Evolutionary conservation across 768 basidiomycete genomes (phyloP), one percentile per base, ranked within the genome.

Genomic region (Rickenella mellea): DNA sequence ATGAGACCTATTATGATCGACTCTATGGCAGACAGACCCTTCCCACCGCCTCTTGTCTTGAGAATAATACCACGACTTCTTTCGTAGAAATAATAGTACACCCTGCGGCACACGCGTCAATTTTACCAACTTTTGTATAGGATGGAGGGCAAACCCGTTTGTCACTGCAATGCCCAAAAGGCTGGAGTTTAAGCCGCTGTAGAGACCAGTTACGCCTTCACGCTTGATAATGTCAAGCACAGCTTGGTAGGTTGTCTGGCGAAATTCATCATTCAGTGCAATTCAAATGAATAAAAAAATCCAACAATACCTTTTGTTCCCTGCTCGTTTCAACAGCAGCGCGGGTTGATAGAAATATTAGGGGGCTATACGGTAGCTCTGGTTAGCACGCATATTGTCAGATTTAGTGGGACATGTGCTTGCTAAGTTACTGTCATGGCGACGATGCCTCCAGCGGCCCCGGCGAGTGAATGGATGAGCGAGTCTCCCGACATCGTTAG

Each of bases 1-100:
- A 97, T 77, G 28, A 94, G 62, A 0, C 89, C 87, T 8, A 85
- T 82, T 11, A 94, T 56, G 55, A 98, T 91, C 17, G 91, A 89
- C 64, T 98, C 93, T n/a, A 76, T 52, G 2, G 91, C 89, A 36
- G 67, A 81, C 25, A 97, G 69, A 0, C 78, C 82, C 58, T 88
- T 87, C 44, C 69, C 67, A 19, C 76, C 77, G 40, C 52, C 48
- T 44, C 76, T 69, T 27, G 74, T 65, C 33, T 67, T 72, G 45
- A 85, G 61, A 27, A 86, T 66, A 25, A 65, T 58, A 19, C 68
- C 74, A 35, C 78, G 68, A 12, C 78, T 76, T 30, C 79, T 73
- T 56, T 88, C 86, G 55, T 88, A 90, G 67, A 86, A 92, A 61
- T 86, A 90, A 63, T 97, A 97, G 57, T 96, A 97, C 5, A 89